Base-by-base conservation (phyloP, 352 stramenopile genomes). In the Pythium myriotylum region DNA sequence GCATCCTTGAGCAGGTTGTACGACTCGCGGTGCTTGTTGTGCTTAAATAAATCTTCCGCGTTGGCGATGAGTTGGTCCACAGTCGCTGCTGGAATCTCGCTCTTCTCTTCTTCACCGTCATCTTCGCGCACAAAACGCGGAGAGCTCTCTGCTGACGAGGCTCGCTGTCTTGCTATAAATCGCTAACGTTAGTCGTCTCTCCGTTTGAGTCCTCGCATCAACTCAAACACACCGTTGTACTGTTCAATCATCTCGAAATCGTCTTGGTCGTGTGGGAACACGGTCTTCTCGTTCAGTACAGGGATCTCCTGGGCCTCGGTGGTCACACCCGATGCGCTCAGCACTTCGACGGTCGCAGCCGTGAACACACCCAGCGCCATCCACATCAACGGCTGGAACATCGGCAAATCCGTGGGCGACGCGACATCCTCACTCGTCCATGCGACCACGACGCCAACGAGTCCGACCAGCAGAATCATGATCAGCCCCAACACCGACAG, bases 371-470 rank as follows among this genome's bases (percentile, higher is more conserved):
- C 85, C 17, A 92, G 64, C 7, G 83, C 81, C 54, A 94, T 77
- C 83, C 84, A 92, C 73, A 92, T 81, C 13, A 94, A 72, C 19
- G 85, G 85, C 48, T 81, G 70, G 54, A 91, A 94, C 79, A 94
- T 88, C 14, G 82, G 81, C 43, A 91, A 59, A 24, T 91, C 74
- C 22, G 74, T 33, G 0, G 81, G 67, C 26, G 73, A 79, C 46
- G 49, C 19, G 3, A 47, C 29, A n/a, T 82, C 59, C 12, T 88
- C 78, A 40, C 63, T 87, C 32, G 70, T 77, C 81, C 79, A 90
- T 29, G 73, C 59, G 13, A 92, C 59, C 12, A 88, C 54, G 26
- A 86, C 62, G 32, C 80, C 86, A 24, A 92, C 82, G 41, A 76
- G 26, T 13, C 63, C 74, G 40, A 92, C 85, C 16, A 94, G 62